Evolutionary conservation across 768 basidiomycete species (phyloP).

Genomic region (Cubamyces sp.): DNA sequence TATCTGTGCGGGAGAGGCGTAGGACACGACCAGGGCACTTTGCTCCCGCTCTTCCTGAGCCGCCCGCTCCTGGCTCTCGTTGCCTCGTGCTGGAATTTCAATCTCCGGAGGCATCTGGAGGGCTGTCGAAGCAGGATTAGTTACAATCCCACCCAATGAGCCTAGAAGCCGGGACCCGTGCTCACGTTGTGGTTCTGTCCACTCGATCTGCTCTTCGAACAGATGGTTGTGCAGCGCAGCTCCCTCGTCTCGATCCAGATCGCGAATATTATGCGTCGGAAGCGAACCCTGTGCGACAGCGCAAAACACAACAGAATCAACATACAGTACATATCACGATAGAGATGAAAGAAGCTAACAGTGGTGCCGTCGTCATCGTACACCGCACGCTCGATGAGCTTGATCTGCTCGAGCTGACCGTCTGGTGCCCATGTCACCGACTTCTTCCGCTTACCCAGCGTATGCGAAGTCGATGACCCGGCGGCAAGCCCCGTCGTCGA

Average conservation of each 20-base stretch:
- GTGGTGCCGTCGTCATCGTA: constrained; percentile 89
- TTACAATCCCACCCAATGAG: constrained; percentile 15
- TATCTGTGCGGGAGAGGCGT: constrained; percentile 70
- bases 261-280: constrained; percentile 72
- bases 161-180: constrained; percentile 13
- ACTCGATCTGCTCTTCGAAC: constrained; percentile 87
- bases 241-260: constrained; percentile 87
- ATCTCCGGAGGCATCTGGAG: constrained; percentile 66
- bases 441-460: constrained; percentile 69
- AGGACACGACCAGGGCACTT: constrained; percentile 74
- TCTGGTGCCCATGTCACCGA: constrained; percentile 80
- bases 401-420: constrained; percentile 71
- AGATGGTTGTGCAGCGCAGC: constrained; percentile 80
- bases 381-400: constrained; percentile 81
- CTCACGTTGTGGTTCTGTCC: constrained; percentile 84
- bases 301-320: constrained; percentile 49
- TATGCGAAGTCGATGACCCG: constrained; percentile 1
- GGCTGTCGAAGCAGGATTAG: constrained; percentile 45
- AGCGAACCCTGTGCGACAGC: constrained; percentile 68
- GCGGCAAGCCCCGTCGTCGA: not conserved
- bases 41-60: constrained; percentile 80
- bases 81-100: constrained; percentile 59
- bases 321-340: constrained; percentile 46
- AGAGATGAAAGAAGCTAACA: constrained; percentile 66
- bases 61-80: constrained; percentile 67